Evolutionary conservation across 2,329 filamentous ascomycete genomes (phyloP).

Genomic region (Emergomyces pasteurianus): DNA sequence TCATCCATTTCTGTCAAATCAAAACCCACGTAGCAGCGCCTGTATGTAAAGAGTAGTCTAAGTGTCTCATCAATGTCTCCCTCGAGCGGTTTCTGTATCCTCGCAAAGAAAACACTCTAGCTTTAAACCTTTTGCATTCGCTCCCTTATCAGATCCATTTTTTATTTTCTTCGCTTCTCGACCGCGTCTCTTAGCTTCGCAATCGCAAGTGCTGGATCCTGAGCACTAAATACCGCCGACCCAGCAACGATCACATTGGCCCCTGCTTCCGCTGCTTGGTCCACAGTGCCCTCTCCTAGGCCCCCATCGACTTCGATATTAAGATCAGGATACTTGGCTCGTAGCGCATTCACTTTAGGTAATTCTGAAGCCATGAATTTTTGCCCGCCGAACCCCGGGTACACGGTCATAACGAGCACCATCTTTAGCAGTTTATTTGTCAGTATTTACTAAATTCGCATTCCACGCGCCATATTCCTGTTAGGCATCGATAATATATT

Average conservation of each 20-base stretch:
- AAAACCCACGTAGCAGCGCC: background rate
- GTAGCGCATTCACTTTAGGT: slow-evolving; percentile 78
- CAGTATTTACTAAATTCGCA: background rate
- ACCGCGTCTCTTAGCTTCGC: slow-evolving; percentile 67
- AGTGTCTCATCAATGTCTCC: background rate
- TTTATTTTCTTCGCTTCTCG: slow-evolving; percentile 41
- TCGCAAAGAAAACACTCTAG: background rate
- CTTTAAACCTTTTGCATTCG: background rate
- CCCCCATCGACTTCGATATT: slow-evolving; percentile 98
- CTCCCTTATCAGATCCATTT: background rate
- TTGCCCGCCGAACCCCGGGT: slow-evolving; percentile 94
- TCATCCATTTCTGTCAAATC: background rate
- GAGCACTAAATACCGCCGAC: slow-evolving; percentile 86
- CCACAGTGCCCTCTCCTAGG: slow-evolving; percentile 75
- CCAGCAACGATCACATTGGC: slow-evolving; percentile 98
- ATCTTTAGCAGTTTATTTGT: slow-evolving; percentile 48
- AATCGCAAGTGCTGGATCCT: slow-evolving; percentile 81
- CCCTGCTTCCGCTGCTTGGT: slow-evolving; percentile 85
- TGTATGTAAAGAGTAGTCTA: background rate
- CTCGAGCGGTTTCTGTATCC: background rate
- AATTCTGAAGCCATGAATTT: slow-evolving; percentile 97
- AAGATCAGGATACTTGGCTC: slow-evolving; percentile 73
- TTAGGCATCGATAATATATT: background rate
- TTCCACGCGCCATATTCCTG: background rate
- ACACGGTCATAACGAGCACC: slow-evolving; percentile 96